phyloP scores from a whole-genome alignment of 1,139 yeast genomes.

The Eremothecium sinecaudum region DNA sequence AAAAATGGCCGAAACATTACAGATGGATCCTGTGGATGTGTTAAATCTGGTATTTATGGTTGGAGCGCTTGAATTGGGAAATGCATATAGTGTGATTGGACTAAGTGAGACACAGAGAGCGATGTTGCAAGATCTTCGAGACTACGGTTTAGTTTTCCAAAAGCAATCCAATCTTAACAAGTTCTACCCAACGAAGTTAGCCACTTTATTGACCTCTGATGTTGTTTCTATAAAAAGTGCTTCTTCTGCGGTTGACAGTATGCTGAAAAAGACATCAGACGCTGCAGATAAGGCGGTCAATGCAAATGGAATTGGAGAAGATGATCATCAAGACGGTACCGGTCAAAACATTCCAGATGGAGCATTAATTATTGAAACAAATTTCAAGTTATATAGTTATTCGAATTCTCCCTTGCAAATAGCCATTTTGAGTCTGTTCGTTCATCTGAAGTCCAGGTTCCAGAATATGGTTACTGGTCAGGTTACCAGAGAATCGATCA shows the following conservation, averaged over 20 bases:
- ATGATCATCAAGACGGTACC: slow-evolving; percentile 23
- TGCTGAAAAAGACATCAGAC: slow-evolving; percentile 36
- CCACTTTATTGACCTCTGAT: slow-evolving; percentile 86
- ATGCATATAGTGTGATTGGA: slow-evolving; percentile 64
- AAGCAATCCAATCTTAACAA: slow-evolving; percentile 49
- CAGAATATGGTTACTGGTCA: slow-evolving; percentile 91
- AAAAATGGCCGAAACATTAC: slow-evolving; percentile 69
- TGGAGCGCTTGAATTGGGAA: slow-evolving; percentile 87
- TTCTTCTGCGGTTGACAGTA: slow-evolving; percentile 58
- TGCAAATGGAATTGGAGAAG: slow-evolving; percentile 16
- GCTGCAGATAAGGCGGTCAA: slow-evolving; percentile 11
- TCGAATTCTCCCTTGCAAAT: slow-evolving; percentile 93
- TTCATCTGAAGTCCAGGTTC: slow-evolving; percentile 73
- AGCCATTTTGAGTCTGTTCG: slow-evolving; percentile 82
- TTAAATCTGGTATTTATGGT: slow-evolving; percentile 84
- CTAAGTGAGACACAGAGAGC: slow-evolving; percentile 73
- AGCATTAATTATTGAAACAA: slow-evolving; percentile 81
- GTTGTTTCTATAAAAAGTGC: slow-evolving; percentile 60
- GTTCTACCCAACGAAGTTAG: slow-evolving; percentile 85
- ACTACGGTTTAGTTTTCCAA: slow-evolving; percentile 86
- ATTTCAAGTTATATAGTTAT: slow-evolving; percentile 86
- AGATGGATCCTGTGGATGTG: slow-evolving; percentile 95
- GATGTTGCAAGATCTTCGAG: slow-evolving; percentile 83
- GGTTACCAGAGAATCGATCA: slow-evolving; percentile 81
- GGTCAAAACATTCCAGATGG: slow-evolving; percentile 37